Percentiles rank a stretch among this genome's conserved stretches.
phyloP scores from a whole-genome alignment of 2,329 filamentous ascomycete genomes.

The Hymenoscyphus fructigenus region DNA sequence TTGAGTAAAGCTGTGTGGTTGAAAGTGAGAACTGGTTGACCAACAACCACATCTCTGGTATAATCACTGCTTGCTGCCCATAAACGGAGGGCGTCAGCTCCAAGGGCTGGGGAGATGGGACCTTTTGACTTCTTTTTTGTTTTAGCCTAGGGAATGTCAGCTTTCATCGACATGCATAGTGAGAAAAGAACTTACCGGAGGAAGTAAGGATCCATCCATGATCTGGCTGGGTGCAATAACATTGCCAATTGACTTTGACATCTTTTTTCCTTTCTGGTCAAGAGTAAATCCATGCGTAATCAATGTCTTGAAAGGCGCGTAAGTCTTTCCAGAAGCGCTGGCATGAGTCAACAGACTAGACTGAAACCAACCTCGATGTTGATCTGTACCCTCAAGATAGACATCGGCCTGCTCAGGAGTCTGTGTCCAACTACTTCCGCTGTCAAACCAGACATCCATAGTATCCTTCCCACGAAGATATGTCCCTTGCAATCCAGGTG shows the following conservation, averaged over 20 bases:
- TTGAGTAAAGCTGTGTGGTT: conserved; percentile 79
- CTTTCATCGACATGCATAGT: not conserved
- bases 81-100: conserved; percentile 81
- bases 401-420: conserved; percentile 67
- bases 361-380: conserved; percentile 98
- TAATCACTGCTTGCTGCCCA: conserved; percentile 95
- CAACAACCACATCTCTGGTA: conserved; percentile 81
- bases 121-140: conserved; percentile 45
- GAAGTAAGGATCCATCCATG: conserved; percentile 78
- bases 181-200: conserved; percentile 45
- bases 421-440: conserved; percentile 86
- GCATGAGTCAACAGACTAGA: conserved; percentile 88
- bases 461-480: conserved; percentile 84
- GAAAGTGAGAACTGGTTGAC: conserved; percentile 71
- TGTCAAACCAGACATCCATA: conserved; percentile 99
- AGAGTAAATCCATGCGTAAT: conserved; percentile 95
- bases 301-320: conserved; percentile 81
- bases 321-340: conserved; percentile 36
- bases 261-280: conserved; percentile 88
- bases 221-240: conserved; percentile 78
- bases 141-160: conserved; percentile 39
- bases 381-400: conserved; percentile 91
- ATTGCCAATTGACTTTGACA: conserved; percentile 97
- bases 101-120: conserved; percentile 66
- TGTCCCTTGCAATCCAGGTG: conserved; percentile 56